These are phyloP conservation scores for Hypoxylon rickii DNA, from an alignment of 495 filamentous ascomycete species.

Conservation along the genomic window DNA sequence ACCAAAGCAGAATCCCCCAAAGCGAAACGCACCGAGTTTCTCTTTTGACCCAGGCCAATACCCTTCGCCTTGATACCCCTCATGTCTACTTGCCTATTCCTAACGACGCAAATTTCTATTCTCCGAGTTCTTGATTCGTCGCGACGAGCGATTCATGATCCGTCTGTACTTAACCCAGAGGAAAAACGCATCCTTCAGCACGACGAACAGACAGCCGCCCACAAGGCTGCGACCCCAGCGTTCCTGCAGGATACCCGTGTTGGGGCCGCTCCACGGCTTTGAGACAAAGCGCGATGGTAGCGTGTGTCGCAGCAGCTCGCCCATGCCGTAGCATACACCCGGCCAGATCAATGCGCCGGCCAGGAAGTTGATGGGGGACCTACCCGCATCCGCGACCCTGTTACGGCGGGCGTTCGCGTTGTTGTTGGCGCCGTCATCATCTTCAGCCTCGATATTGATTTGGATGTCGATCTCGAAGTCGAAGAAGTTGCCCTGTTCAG, in stretches of 20 bases:
- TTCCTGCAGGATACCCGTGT: slow-evolving; percentile 68
- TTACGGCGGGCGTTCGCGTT: slow-evolving; percentile 21
- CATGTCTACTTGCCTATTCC: too few species aligned
- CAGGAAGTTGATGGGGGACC: slow-evolving; percentile 40
- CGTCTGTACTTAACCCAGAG: slow-evolving; percentile 76
- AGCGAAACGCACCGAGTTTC: neutral
- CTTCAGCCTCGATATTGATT: slow-evolving; percentile 24
- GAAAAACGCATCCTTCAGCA: slow-evolving; percentile 74
- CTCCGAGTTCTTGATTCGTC: slow-evolving; percentile 65
- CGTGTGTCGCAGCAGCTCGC: slow-evolving; percentile 64
- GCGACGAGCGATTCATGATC: slow-evolving; percentile 67
- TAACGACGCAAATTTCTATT: slow-evolving; percentile 31
- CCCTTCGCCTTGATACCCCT: neutral
- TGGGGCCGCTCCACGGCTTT: slow-evolving; percentile 44
- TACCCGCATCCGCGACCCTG: slow-evolving; percentile 4
- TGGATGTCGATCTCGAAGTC: slow-evolving; percentile 31
- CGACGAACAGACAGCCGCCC: slow-evolving; percentile 79
- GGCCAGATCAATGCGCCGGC: slow-evolving; percentile 49
- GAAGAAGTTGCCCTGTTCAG: slow-evolving; percentile 20
- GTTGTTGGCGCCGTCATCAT: slow-evolving; percentile 10
- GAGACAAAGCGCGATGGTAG: slow-evolving; percentile 68
- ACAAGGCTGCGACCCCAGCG: slow-evolving; percentile 79
- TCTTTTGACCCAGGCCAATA: neutral
- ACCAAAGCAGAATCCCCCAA: neutral
- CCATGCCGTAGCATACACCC: slow-evolving; percentile 58